These are phyloP conservation scores for Xylaria sp. DNA, from an alignment of 2,329 filamentous ascomycete species.

Conservation along the genomic window DNA sequence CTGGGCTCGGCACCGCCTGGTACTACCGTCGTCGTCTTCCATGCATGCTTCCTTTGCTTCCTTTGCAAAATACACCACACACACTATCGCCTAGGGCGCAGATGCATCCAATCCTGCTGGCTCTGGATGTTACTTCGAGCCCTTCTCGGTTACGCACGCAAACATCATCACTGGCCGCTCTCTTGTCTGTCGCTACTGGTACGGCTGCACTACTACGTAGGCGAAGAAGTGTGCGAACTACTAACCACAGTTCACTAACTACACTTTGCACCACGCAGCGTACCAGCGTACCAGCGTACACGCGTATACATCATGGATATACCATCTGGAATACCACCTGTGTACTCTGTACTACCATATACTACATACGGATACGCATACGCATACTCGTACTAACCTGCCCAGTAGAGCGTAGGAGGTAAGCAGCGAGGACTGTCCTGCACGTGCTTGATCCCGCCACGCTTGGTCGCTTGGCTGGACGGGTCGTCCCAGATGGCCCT, in stretches of 20 bases:
- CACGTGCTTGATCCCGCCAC: constrained; percentile 8
- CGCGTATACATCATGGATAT: background rate
- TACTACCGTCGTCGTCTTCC: constrained; percentile 24
- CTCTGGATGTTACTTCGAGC: constrained; percentile 6
- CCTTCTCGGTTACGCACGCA: constrained; percentile 13
- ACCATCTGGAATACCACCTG: too few species aligned
- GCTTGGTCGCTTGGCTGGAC: constrained; percentile 7
- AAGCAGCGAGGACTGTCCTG: constrained; percentile 13
- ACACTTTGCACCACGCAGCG: background rate
- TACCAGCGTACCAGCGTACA: constrained; percentile 5
- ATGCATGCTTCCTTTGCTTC: constrained; percentile 33
- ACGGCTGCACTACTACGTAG: background rate
- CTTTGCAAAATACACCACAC: constrained; percentile 11
- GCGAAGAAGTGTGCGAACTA: background rate
- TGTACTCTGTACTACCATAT: too few species aligned
- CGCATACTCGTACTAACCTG: background rate
- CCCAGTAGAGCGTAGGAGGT: background rate
- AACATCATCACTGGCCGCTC: constrained; percentile 4
- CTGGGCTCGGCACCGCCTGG: constrained; percentile 20
- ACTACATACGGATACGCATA: background rate
- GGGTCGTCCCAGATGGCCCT: constrained; percentile 13
- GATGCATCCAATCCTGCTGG: constrained; percentile 9
- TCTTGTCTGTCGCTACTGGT: background rate
- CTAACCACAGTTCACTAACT: background rate
- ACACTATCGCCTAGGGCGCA: background rate